Evolutionary conservation across 1,284 basidiomycete genomes (phyloP), one percentile per base, ranked within the genome.

Genomic region (Tremellales sp.): DNA sequence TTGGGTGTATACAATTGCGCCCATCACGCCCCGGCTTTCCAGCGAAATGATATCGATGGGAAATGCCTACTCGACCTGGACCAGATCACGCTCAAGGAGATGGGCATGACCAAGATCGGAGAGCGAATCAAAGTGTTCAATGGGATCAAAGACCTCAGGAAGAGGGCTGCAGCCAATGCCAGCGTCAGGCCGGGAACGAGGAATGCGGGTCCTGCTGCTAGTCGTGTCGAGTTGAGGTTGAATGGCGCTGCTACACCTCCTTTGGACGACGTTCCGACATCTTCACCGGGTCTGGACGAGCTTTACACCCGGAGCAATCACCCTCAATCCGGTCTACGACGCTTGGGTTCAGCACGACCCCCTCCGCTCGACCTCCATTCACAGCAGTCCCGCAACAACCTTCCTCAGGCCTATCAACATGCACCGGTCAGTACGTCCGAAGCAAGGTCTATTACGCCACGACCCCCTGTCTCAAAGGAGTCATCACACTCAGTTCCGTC

Each of bases 1-100:
- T 60, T 75, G 12, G 50, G 49, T 11, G 35, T 65, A 2, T 63
- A 72, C 52, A 85, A 83, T 62, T 90, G 89, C 60, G 80, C 75
- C 0, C 79, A 80, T 26, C 85, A 89, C 64, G 81, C 84, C 1
- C 68, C 78, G 3, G 78, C 81, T 0, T 97, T 97, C 75, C 81
- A 79, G 44, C 78, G 79, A 4, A 87, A 92, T 75, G 90, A 96
- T 67, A 92, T 97, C 58, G 78, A 88, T 40, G 90, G 92, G 8
- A 85, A 87, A 65, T 84, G 96, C 31, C 72, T 97, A 6, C 79
- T 96, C 45, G 92, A 97, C 62, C 76, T 97, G 33, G 91, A 96
- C 64, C 87, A 90, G 73, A 73, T 78, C 4, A 86, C 83, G 2
- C 74, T 97, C 40, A 89, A 85, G 69, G 92, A 96, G 74, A 87